Conservation (phyloP, 495 filamentous ascomycete species). For the Xylaria flabelliformis region DNA sequence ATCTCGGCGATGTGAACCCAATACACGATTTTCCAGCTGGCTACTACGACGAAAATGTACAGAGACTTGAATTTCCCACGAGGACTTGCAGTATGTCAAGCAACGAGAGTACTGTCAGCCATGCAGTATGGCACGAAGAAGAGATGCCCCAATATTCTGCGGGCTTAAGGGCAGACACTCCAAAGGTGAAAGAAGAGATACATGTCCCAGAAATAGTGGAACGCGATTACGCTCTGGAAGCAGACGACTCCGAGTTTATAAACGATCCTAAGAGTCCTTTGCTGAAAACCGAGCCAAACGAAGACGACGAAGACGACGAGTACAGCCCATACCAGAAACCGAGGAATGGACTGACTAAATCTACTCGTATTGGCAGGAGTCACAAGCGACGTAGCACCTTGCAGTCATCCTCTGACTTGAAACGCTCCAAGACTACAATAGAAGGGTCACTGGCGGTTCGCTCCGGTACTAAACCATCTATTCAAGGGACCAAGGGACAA, state of each 20-base stretch:
- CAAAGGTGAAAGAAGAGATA: conserved; percentile 44
- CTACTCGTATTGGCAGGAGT: conserved; percentile 28
- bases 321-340: conserved; percentile 32
- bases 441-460: conserved; percentile 23
- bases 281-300: conserved; percentile 23
- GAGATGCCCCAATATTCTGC: conserved; percentile 20
- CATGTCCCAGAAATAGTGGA: conserved; percentile 29
- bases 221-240: conserved; percentile 30
- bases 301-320: conserved; percentile 33
- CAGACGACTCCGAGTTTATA: conserved; percentile 24
- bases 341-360: conserved; percentile 26
- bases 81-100: conserved; percentile 40
- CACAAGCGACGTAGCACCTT: conserved; percentile 34
- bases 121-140: conserved; percentile 27
- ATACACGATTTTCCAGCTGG: conserved; percentile 38
- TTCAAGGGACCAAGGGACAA: conserved; percentile 36
- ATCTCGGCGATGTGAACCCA: conserved; percentile 47
- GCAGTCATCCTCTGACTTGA: conserved; percentile 30
- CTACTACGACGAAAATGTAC: conserved; percentile 39
- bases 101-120: conserved; percentile 30
- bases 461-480: conserved; percentile 23
- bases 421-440: conserved; percentile 34
- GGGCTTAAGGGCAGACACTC: conserved; percentile 35
- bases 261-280: conserved; percentile 26
- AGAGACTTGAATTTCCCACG: conserved; percentile 28